Base-by-base conservation (phyloP, 441 rosid species). In the Manihot esculenta region DNA sequence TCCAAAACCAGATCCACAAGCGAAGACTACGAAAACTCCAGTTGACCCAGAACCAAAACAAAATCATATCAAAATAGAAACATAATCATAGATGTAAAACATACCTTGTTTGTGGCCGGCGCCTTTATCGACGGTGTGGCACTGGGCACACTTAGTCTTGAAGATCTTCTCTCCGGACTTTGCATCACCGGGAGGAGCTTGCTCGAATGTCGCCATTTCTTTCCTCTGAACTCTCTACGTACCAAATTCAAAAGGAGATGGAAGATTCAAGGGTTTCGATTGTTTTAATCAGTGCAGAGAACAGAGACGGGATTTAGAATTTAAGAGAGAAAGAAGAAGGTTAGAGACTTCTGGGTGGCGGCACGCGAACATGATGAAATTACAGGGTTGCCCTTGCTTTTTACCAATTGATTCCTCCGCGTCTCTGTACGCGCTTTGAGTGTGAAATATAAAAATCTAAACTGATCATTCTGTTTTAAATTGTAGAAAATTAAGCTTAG, bases 41-140 rank as follows among this genome's bases (percentile, higher is more conserved):
- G 41, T 35, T 35, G 41, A 35, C 5, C 41, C 41, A 2, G 41
- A 35, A 2, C 3, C 0, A 35, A 35, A 35, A 35, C 3, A 35
- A 35, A 35, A 35, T 35, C 4, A 30, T 2, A 30, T 30, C 6
- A 35, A 35, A 35, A 69, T 0, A 14, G 9, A 33, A 0, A 10
- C 7, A 7, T 0, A 59, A 0, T 56, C 10, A 56, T 18, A 14
- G 20, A 27, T 2, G 23, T 6, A n/a, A 18, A 15, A 53, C 15
- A 0, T 20, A 92, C 97, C 97, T 84, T 92, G 96, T 72, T 92
- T 92, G 83, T 92, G 94, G 73, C 97, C 93, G 18, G 94, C 94
- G 58, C 96, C 96, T 80, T 92, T 81, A 0, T 92, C 93, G 73
- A 85, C 93, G 78, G 91, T 92, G 84, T 88, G 94, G 82, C 94